Base-by-base conservation (phyloP, 108 stramenopile genomes). In the Pseudonitzschia multistriata region DNA sequence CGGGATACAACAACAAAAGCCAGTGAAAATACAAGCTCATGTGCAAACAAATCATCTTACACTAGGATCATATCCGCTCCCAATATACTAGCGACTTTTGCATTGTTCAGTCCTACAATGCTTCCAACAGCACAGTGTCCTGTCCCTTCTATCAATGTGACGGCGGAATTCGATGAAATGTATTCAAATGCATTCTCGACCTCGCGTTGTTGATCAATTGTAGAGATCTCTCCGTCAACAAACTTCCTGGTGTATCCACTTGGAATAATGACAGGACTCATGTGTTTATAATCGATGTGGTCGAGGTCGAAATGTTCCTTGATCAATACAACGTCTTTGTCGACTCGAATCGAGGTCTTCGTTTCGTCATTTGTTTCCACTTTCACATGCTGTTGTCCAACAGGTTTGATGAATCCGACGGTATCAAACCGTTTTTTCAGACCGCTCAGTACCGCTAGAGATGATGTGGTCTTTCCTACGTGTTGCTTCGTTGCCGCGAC, bases 41-140 rank as follows among this genome's bases (percentile, higher is more conserved):
- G n/a, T n/a, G n/a, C n/a, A n/a, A n/a, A n/a, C n/a, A n/a, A n/a
- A n/a, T 45, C 42, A 14, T 70, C 75, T 76, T 62, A 77, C 76
- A 84, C 79, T 13, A 94, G 73, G 13, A 98, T 74, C 88, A 98
- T 96, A 57, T 90, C 88, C 8, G 93, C 84, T 29, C 96, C 96
- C 21, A 97, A 62, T 61, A 89, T 53, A 63, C 76, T 78, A 0
- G 97, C 97, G 21, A 97, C 96, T 68, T 96, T 80, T 24, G 98
- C 98, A 76, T 98, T 98, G 81, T 88, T 95, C 50, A 89, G 79
- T 69, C 85, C 88, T 6, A 98, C 95, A 71, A 97, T 91, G 67
- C 88, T 88, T 31, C 98, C 98, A n/a, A 98, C 98, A 25, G 94
- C 98, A 49, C 89, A 92, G 77, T 98, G 96, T 8, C 98, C 98